Base-by-base conservation (phyloP, 139 green algal genomes). In the Volvox africanus region DNA sequence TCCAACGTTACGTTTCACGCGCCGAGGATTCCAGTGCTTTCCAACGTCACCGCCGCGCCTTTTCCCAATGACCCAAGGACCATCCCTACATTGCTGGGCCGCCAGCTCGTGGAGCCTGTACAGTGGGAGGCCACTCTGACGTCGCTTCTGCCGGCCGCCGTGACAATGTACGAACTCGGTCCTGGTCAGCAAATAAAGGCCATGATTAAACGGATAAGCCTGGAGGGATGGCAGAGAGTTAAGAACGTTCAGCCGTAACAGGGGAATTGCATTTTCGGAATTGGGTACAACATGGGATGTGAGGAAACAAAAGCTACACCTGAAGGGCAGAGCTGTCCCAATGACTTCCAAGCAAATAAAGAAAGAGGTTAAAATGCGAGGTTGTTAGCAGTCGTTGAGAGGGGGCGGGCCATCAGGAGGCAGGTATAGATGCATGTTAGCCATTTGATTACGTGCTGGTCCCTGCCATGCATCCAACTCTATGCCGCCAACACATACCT, bases 181-280 rank as follows among this genome's bases (percentile, higher is more conserved):
- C 98, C 98, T 0, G 97, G 97, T 22, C 90, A 95, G 76, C 98
- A 99, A 94, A 97, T 99, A 94, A 99, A 99, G 94, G 96, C 97
- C 61, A 99, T 99, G 98, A 92, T 97, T 73, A 96, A 97, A 93
- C 94, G 98, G 35, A 94, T 91, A 26, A 91, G 61, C 76, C 76
- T 91, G 61, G 76, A 91, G 18, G 87, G 33, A 17, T 91, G 87
- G 87, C 36, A 44, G 61, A 17, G 76, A 17, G 22, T 91, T 33
- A 35, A 50, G 61, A 86, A 86, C 17, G 76, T 91, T 32, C 33
- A 67, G 76, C 87, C 87, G 14, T 91, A 55, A 55, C 44, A 5
- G 44, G 44, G 44, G 44, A 9, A 55, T n/a, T n/a, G n/a, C n/a
- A n/a, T n/a, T n/a, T n/a, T n/a, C n/a, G n/a, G n/a, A n/a, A n/a